Base-by-base conservation (phyloP, 495 filamentous ascomycete genomes). In the Cladorrhinum samala region DNA sequence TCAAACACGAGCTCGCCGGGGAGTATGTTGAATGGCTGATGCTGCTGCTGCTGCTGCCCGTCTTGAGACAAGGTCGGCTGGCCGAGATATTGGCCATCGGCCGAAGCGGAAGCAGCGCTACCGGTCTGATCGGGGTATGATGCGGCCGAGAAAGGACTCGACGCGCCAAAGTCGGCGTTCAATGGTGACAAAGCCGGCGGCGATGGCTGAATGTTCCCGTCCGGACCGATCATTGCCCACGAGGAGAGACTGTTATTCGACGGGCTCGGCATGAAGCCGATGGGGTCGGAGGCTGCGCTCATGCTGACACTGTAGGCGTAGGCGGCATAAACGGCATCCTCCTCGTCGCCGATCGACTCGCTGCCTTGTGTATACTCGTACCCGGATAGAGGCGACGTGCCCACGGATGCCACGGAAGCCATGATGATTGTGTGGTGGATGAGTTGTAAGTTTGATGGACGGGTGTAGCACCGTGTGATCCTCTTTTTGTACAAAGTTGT, bases 251-350 rank as follows among this genome's bases (percentile, higher is more conserved):
- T 73, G 40, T 68, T 65, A 58, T 65, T 67, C 11, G 63, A 58
- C 9, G 73, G 73, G 44, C 73, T 76, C 20, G 73, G 64, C 46
- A 70, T 62, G 55, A 69, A 73, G 20, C 45, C 55, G 30, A 61
- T 63, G 33, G 61, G 56, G 21, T 65, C 66, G 47, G 57, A 54
- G 25, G 61, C 41, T 20, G 53, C 51, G 24, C 54, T 30, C 52
- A 56, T 58, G 4, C 65, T 55, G 30, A 56, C 56, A 39, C 58
- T 53, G 9, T 63, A 55, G 16, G 54, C 50, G 16, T 67, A 50
- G 14, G 56, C 56, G 7, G 58, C 56, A 63, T 65, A 70, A 7
- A 49, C 51, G 8, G 49, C 54, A 14, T 65, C 63, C 25, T 66
- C 60, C 1, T 46, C 48, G 14, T 63, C 61, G 44, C 56, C 57